Conservation (phyloP, 768 basidiomycete genomes). For the Tephrocybe sp. region DNA sequence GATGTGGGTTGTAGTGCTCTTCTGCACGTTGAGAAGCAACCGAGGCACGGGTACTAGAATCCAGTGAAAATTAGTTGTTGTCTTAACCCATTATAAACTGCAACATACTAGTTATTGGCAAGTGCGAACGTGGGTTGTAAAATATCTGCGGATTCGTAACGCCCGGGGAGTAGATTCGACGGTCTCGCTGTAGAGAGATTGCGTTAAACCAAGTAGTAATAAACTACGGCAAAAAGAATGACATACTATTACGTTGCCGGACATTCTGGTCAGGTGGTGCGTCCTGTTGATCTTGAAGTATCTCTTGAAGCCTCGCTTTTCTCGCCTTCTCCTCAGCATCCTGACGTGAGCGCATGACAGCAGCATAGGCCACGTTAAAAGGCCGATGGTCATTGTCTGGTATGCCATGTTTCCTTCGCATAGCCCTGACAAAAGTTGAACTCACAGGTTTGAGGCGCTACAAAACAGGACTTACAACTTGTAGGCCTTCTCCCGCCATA, state of each 20-base stretch:
- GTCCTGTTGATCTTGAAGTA: slow-evolving; percentile 33
- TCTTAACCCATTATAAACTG: not conserved
- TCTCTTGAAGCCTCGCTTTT: slow-evolving; percentile 29
- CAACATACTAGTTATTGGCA: slow-evolving; percentile 12
- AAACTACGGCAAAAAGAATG: slow-evolving; percentile 19
- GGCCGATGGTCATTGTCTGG: slow-evolving; percentile 81
- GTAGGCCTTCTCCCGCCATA: slow-evolving; percentile 62
- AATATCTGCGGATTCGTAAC: slow-evolving; percentile 19
- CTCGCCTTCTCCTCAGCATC: slow-evolving; percentile 41
- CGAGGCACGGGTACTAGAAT: not conserved
- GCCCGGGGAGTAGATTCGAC: slow-evolving; percentile 20
- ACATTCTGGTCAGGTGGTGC: slow-evolving; percentile 36
- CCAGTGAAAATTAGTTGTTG: not conserved
- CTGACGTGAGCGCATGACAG: slow-evolving; percentile 54
- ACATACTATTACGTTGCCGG: slow-evolving; percentile 45
- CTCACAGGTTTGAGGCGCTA: slow-evolving; percentile 3
- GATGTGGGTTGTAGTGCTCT: slow-evolving; percentile 36
- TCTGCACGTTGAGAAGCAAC: slow-evolving; percentile 25
- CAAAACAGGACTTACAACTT: slow-evolving; percentile 48
- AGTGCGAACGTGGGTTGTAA: slow-evolving; percentile 13
- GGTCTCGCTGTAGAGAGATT: slow-evolving; percentile 19
- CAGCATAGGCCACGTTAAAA: slow-evolving; percentile 86
- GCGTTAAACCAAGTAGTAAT: slow-evolving; percentile 18
- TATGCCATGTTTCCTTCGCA: slow-evolving; percentile 77
- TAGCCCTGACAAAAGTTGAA: slow-evolving; percentile 42